These are phyloP conservation scores for Linum lewisii DNA, from an alignment of 345 rosid species.

Conservation along the genomic window DNA sequence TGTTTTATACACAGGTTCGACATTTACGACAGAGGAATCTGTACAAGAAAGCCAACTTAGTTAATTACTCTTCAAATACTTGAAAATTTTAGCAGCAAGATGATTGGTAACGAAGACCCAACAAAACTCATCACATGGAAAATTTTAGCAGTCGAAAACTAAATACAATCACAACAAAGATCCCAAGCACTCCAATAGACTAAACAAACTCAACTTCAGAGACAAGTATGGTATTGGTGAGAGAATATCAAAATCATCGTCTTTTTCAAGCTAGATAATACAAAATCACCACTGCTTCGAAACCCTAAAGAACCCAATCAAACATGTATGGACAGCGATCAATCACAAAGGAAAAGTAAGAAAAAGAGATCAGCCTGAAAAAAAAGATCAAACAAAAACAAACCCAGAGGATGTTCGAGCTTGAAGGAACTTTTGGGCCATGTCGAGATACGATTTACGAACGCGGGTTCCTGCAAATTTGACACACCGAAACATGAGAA, in stretches of 20 bases:
- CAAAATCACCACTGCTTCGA: background rate
- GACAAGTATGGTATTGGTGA: too few relatives aligned
- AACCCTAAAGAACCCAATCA: background rate
- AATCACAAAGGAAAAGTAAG: background rate
- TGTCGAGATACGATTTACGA: slow-evolving; percentile 19
- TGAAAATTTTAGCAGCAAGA: background rate
- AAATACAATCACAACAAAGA: too few relatives aligned
- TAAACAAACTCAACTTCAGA: too few relatives aligned
- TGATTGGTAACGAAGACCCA: too few relatives aligned
- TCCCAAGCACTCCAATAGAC: too few relatives aligned
- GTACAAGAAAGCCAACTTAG: slow-evolving; percentile 7
- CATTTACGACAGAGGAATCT: slow-evolving; percentile 59
- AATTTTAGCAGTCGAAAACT: too few relatives aligned
- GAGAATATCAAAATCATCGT: too few relatives aligned
- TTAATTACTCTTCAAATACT: background rate
- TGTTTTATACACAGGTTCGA: slow-evolving; percentile 53
- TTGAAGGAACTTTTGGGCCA: slow-evolving; percentile 65
- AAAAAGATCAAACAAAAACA: too few relatives aligned
- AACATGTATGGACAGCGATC: background rate
- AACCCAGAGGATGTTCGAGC: slow-evolving; percentile 55
- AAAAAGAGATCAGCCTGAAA: slow-evolving; percentile 8
- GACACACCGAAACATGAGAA: too few relatives aligned
- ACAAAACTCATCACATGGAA: too few relatives aligned
- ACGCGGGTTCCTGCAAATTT: slow-evolving; percentile 31
- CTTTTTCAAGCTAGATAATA: too few relatives aligned